Evolutionary conservation across 768 basidiomycete genomes (phyloP).

Genomic region (Dictyophora rubrovolvata): DNA sequence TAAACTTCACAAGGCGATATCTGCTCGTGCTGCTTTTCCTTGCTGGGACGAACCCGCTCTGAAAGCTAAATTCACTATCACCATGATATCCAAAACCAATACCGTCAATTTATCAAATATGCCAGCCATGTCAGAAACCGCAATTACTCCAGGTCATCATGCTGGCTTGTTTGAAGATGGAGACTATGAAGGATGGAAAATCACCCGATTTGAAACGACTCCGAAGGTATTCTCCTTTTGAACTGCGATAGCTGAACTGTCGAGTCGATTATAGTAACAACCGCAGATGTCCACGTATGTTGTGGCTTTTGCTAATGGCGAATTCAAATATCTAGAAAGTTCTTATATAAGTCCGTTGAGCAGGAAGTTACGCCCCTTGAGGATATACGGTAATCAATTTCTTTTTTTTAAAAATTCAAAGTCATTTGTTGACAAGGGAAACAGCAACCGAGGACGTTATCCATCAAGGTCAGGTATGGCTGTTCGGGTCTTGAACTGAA

Average conservation of each 20-base stretch:
- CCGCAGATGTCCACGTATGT: conserved; percentile 78
- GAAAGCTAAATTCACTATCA: conserved; percentile 74
- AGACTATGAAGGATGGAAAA: conserved; percentile 51
- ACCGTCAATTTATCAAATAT: conserved; percentile 83
- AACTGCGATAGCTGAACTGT: background rate
- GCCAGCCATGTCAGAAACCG: conserved; percentile 48
- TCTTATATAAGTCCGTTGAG: conserved; percentile 73
- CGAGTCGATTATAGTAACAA: background rate
- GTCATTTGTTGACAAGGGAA: background rate
- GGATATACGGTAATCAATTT: conserved; percentile 57
- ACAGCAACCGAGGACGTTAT: conserved; percentile 74
- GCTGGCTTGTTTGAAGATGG: conserved; percentile 9
- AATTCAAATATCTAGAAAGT: conserved; percentile 61
- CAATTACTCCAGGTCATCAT: conserved; percentile 20
- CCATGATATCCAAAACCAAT: conserved; percentile 66
- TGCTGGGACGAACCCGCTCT: conserved; percentile 91
- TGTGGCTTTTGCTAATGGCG: conserved; percentile 77
- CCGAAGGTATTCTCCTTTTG: conserved; percentile 39
- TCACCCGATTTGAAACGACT: conserved; percentile 70
- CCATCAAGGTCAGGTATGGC: conserved; percentile 43
- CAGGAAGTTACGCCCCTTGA: conserved; percentile 69
- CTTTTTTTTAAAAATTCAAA: background rate
- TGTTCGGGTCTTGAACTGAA: background rate
- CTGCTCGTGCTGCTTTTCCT: conserved; percentile 73
- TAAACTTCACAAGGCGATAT: conserved; percentile 52